Conservation (phyloP, 1,139 yeast genomes). For the Fermentozyma sake region DNA sequence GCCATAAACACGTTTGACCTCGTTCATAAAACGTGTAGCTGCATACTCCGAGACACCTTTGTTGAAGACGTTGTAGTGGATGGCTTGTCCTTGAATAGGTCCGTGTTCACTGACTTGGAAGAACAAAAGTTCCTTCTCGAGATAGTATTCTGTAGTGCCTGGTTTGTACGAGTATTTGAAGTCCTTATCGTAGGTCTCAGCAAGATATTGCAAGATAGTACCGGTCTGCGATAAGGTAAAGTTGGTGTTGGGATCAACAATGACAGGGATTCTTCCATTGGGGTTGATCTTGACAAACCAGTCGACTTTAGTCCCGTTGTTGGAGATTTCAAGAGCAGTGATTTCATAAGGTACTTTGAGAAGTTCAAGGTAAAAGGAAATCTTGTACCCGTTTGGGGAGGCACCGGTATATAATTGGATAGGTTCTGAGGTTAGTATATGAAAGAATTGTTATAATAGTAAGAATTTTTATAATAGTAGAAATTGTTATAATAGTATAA, state of each 20-base stretch:
- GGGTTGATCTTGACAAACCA: conserved; percentile 56
- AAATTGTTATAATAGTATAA: too few species aligned
- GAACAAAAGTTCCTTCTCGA: conserved; percentile 45
- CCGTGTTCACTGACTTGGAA: conserved; percentile 60
- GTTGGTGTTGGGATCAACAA: conserved; percentile 44
- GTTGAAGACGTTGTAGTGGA: conserved; percentile 42
- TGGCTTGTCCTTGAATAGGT: conserved; percentile 59
- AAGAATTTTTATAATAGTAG: too few species aligned
- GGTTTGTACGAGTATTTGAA: conserved; percentile 42
- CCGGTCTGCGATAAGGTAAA: conserved; percentile 51
- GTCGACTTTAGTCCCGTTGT: conserved; percentile 43
- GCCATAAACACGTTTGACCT: conserved; percentile 48
- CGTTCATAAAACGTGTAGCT: conserved; percentile 46
- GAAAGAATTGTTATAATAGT: too few species aligned
- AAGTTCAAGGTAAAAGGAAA: conserved; percentile 44
- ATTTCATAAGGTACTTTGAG: conserved; percentile 45
- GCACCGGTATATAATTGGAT: conserved; percentile 33
- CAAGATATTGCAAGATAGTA: conserved; percentile 53
- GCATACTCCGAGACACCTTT: conserved; percentile 49
- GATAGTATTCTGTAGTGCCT: conserved; percentile 46
- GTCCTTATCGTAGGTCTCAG: conserved; percentile 54
- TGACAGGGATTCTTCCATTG: conserved; percentile 59
- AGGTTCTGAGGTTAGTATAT: too few species aligned
- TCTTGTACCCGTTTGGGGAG: conserved; percentile 59
- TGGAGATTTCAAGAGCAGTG: conserved; percentile 35